phyloP scores from a whole-genome alignment of 139 green algal species.

The Pycnococcus provasolii region DNA sequence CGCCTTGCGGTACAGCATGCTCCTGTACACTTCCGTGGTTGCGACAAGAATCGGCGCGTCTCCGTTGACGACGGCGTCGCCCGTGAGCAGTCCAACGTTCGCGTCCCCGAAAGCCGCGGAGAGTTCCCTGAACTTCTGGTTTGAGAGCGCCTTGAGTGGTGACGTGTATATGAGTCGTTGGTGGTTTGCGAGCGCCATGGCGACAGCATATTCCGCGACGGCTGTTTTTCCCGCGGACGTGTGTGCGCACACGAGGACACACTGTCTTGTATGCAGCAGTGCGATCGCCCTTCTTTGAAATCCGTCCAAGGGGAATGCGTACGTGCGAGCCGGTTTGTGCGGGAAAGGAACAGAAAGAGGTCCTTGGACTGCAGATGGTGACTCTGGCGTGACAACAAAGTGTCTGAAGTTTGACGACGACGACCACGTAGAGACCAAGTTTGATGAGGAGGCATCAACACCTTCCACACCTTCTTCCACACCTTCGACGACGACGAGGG shows the following conservation, averaged over 20 bases:
- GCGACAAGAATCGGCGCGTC: constrained; percentile 82
- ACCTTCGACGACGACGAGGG: constrained; percentile 38
- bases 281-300: too few relatives aligned
- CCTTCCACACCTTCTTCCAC: not conserved
- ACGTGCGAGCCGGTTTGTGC: too few relatives aligned
- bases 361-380: too few relatives aligned
- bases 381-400: too few relatives aligned
- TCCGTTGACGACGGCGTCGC: constrained; percentile 76
- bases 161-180: constrained; percentile 69
- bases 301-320: too few relatives aligned
- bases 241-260: constrained; percentile 52
- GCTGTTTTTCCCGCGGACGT: constrained; percentile 73
- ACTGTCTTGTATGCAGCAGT: constrained; percentile 8
- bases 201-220: constrained; percentile 71
- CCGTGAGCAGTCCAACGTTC: constrained; percentile 74
- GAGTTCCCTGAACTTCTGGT: constrained; percentile 78
- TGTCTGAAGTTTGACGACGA: not conserved
- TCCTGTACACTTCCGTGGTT: constrained; percentile 97
- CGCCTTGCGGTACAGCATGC: constrained; percentile 79
- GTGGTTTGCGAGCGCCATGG: constrained; percentile 50
- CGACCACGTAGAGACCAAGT: not conserved
- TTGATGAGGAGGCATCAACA: not conserved
- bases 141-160: constrained; percentile 71
- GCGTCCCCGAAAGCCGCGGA: constrained; percentile 43
- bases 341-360: too few relatives aligned